Evolutionary conservation across 2,329 filamentous ascomycete species (phyloP).

Genomic region (Aspergillus tamarii): DNA sequence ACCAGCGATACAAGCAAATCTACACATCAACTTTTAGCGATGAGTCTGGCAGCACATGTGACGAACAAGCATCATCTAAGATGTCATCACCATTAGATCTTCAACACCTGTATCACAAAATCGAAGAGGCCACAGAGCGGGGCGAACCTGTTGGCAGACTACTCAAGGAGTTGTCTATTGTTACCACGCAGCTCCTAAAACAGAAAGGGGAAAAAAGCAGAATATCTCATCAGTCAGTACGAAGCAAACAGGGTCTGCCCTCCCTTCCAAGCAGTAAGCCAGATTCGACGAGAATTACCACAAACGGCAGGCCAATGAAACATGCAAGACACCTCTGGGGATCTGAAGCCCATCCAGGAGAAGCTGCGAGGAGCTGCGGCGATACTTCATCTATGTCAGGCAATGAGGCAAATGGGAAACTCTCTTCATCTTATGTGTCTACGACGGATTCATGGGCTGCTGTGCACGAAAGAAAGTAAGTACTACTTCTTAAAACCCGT

Average conservation of each 20-base stretch:
- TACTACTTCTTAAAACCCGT: not conserved
- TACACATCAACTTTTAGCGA: not conserved
- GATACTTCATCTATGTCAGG: conserved; percentile 8
- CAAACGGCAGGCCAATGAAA: conserved; percentile 4
- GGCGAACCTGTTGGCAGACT: conserved; percentile 32
- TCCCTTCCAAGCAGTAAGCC: not conserved
- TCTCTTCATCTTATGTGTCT: conserved; percentile 22
- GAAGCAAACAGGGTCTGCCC: not conserved
- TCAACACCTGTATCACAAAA: conserved; percentile 32
- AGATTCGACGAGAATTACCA: not conserved
- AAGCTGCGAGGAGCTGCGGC: conserved; percentile 2
- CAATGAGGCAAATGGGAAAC: conserved; percentile 17
- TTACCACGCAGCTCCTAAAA: conserved; percentile 19
- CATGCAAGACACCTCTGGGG: conserved; percentile 21
- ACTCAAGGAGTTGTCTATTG: conserved; percentile 31
- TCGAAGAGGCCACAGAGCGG: conserved; percentile 33
- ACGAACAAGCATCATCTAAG: conserved; percentile 11
- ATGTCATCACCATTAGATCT: conserved; percentile 25
- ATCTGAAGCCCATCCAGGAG: conserved; percentile 16
- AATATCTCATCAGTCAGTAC: conserved; percentile 1
- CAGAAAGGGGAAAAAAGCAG: conserved; percentile 15
- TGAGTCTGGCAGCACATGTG: not conserved
- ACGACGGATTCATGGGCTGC: conserved; percentile 30
- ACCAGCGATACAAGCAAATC: not conserved
- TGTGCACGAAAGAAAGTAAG: conserved; percentile 25